Percentiles rank a stretch among this genome's conserved stretches.
These are phyloP conservation scores for Epichloe hybrida DNA, from an alignment of 2,329 filamentous ascomycete species.

Conservation along the genomic window DNA sequence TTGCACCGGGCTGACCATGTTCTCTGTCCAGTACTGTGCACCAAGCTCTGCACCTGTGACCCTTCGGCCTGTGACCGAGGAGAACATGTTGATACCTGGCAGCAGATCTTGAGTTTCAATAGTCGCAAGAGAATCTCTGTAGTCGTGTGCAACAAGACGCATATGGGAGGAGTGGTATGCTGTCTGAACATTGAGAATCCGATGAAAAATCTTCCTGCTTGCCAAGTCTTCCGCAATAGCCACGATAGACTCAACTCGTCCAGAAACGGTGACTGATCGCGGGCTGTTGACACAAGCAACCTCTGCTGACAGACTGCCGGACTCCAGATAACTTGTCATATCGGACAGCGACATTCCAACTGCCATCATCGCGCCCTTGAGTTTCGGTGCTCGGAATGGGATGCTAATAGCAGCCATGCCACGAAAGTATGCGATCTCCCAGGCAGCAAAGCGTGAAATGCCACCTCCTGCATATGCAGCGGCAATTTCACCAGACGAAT, in stretches of 20 bases:
- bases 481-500: constrained; percentile 34
- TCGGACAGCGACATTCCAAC: constrained; percentile 21
- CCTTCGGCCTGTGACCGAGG: constrained; percentile 22
- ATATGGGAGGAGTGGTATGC: constrained; percentile 35
- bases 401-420: constrained; percentile 22
- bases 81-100: constrained; percentile 23
- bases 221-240: constrained; percentile 19
- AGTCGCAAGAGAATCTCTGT: constrained; percentile 15
- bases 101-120: constrained; percentile 10
- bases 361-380: constrained; percentile 29
- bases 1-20: constrained; percentile 30
- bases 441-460: constrained; percentile 24
- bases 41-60: constrained; percentile 16
- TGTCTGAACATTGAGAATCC: constrained; percentile 22
- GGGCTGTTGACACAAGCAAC: constrained; percentile 33
- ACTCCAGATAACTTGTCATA: constrained; percentile 15
- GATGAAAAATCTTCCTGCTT: constrained; percentile 19
- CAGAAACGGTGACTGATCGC: constrained; percentile 30
- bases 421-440: constrained; percentile 28
- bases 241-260: constrained; percentile 19
- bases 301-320: constrained; percentile 12
- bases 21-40: constrained; percentile 31
- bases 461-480: constrained; percentile 27
- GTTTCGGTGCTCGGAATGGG: constrained; percentile 11
- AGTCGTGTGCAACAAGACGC: constrained; percentile 23